phyloP scores from a whole-genome alignment of 345 rosid genomes.

The Jatropha curcas region DNA sequence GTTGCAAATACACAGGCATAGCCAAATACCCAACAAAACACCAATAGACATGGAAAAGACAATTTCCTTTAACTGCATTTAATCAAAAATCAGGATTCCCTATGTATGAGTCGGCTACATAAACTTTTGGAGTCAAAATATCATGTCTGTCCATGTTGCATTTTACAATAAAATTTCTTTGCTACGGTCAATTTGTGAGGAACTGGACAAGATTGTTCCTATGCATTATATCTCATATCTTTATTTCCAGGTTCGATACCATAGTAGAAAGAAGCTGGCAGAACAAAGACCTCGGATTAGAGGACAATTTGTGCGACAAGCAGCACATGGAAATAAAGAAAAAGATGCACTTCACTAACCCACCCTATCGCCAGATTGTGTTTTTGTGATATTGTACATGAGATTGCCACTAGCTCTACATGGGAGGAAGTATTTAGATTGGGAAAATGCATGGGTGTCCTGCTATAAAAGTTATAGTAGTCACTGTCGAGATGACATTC shows the following conservation, averaged over 20 bases:
- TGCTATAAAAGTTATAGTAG: background rate
- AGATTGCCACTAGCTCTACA: slow-evolving; percentile 4
- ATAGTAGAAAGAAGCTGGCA: slow-evolving; percentile 57
- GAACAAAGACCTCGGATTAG: slow-evolving; percentile 55
- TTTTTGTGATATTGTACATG: slow-evolving; percentile 7
- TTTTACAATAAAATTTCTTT: background rate
- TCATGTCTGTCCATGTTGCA: background rate
- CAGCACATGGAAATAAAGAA: slow-evolving; percentile 22
- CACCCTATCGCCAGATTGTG: background rate
- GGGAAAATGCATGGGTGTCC: slow-evolving; percentile 13
- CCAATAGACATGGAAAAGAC: background rate
- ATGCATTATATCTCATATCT: background rate
- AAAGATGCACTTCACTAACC: slow-evolving; percentile 23
- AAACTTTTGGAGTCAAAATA: background rate
- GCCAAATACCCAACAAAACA: background rate
- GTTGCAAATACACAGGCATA: background rate
- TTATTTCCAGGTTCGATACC: slow-evolving; percentile 50
- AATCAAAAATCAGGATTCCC: background rate
- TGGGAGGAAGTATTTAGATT: slow-evolving; percentile 9
- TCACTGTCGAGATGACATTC: background rate
- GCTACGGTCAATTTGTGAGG: background rate
- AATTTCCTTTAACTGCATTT: background rate
- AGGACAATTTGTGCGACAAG: slow-evolving; percentile 55
- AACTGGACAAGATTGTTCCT: background rate
- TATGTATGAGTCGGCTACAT: background rate